Base-by-base conservation (phyloP, 192 early-diverging fungal genomes). In the Linnemannia hyalina region DNA sequence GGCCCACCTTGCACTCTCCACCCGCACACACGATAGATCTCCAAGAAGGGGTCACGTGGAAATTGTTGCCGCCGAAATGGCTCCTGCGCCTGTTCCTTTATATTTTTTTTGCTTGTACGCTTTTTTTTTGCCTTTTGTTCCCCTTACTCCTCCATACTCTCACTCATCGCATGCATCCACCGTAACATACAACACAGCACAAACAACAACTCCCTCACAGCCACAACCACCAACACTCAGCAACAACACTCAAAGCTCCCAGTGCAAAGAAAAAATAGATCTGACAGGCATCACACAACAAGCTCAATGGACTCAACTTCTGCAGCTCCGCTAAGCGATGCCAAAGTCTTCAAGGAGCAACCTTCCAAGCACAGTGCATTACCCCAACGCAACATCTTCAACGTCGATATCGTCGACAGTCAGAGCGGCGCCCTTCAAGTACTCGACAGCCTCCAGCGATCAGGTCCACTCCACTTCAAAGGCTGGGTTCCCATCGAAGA, bases 371-470 rank as follows among this genome's bases (percentile, higher is more conserved):
- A 73, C 63, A 71, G 38, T 3, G 52, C 32, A 68, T 9, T 78
- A 2, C 81, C 81, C 16, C 35, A 78, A 11, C 70, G 76, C 6
- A 78, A 73, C 16, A 41, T 83, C 4, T 74, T 42, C 35, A 16
- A 74, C n/a, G 75, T 78, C 23, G 35, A 77, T 13, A 47, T 83
- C 15, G 47, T 83, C 71, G 76, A 83, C 65, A 65, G 44, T 32
- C 49, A 29, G 2, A 81, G 60, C 26, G 73, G 82, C 9, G 49
- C 68, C 16, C 49, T 46, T 0, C 70, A 78, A 26, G 10, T 36
- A 26, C 76, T 83, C 2, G 77, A 83, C 23, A 38, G 29, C 6
- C 65, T 83, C 20, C 49, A 60, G 20, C 68, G 29, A 5, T 38
- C 42, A 16, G 76, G 82, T 15, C 82, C 82, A 32, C 78, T 83